Base-by-base conservation (phyloP, 495 filamentous ascomycete genomes). In the Pseudevernia furfuracea region DNA sequence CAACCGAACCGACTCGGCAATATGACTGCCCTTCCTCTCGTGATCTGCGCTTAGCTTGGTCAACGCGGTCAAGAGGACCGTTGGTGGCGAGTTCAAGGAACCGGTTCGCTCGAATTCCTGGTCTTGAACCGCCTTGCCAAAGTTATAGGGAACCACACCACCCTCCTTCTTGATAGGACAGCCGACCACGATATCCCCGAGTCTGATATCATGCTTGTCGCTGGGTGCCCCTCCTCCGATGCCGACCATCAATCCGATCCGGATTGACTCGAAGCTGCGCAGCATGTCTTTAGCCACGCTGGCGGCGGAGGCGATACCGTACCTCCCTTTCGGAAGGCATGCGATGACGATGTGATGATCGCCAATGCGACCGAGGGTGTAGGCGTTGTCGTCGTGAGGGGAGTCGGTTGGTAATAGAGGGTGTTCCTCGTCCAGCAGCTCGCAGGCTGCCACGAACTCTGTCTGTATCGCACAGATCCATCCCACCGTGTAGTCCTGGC, bases 391-490 rank as follows among this genome's bases (percentile, higher is more conserved):
- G 30, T 61, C 60, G 21, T 61, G 44, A 48, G 41, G 28, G 36
- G 44, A 53, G 6, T 49, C 34, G 48, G 17, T 48, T 38, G 44
- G 9, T 28, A 37, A 46, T 19, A 11, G 19, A 49, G 34, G 32
- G 34, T 61, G 60, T 17, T 53, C 48, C 36, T 52, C 43, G 44
- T 61, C 44, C 4, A 53, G 46, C n/a, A 61, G 48, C 43, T 44
- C 30, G 44, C 48, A 48, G 43, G 60, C 60, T 44, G 60, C 60
- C 23, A 61, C 60, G 37, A 28, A 52, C 37, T 61, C 60, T 4
- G 59, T 61, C n/a, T 48, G 32, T 34, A 61, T n/a, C 21, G 60
- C 60, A 37, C 30, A 61, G 46, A 61, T 61, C 60, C 60, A 61
- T 34, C 60, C 60, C 21, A 61, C 46, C 48, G 60, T 61, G 34